phyloP scores from a whole-genome alignment of 345 rosid species.

The Eucalyptus decipiens region DNA sequence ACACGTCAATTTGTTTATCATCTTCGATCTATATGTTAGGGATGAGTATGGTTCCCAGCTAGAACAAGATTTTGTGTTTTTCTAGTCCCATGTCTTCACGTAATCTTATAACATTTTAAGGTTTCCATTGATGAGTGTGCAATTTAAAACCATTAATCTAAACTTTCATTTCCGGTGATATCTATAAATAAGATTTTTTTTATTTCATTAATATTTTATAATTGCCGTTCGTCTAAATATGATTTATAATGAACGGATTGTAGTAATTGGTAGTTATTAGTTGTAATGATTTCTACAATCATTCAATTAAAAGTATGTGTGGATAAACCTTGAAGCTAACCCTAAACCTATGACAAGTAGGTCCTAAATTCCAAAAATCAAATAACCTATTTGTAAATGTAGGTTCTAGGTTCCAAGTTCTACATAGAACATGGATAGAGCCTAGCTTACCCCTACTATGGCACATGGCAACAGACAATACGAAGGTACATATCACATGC shows the following conservation, averaged over 20 bases:
- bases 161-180: no score
- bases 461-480: background rate
- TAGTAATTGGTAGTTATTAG: no score
- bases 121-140: rapidly evolving
- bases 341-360: no score
- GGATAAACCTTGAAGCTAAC: rapidly evolving
- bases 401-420: rapidly evolving
- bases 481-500: background rate
- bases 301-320: no score
- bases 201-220: no score
- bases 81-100: rapidly evolving
- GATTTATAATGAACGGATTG: no score
- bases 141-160: rapidly evolving
- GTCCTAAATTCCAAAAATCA: no score
- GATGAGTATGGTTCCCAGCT: rapidly evolving
- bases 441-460: rapidly evolving
- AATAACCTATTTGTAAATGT: rapidly evolving
- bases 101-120: rapidly evolving
- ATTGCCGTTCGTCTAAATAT: rapidly evolving
- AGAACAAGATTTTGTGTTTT: no score
- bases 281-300: rapidly evolving
- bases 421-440: no score
- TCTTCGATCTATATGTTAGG: background rate
- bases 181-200: no score
- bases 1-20: background rate